Conservation (phyloP, 768 basidiomycete genomes). For the Serendipita sp. region DNA sequence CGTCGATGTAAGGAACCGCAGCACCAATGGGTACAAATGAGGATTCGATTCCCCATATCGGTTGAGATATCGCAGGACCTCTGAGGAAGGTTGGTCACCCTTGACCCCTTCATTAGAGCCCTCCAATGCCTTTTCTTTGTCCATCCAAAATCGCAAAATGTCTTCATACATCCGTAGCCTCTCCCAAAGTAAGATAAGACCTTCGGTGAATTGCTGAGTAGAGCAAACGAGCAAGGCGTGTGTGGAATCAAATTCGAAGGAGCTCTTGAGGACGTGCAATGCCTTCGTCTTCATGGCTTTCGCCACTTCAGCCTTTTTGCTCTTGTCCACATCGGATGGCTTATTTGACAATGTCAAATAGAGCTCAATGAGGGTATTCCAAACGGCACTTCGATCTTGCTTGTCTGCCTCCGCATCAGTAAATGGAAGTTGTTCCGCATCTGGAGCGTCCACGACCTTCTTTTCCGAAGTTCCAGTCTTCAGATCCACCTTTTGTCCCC, state of each 20-base stretch:
- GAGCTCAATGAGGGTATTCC: conserved; percentile 91
- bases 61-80: conserved; percentile 58
- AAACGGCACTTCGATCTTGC: conserved; percentile 66
- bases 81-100: conserved; percentile 22
- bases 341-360: conserved; percentile 49
- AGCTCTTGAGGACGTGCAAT: conserved; percentile 46
- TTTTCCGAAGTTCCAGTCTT: conserved; percentile 12
- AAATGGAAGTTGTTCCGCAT: conserved; percentile 13
- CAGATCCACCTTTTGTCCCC: conserved; percentile 52
- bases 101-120: conserved; percentile 20
- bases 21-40: conserved; percentile 70
- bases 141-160: conserved; percentile 86
- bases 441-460: conserved; percentile 9
- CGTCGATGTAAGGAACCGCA: conserved; percentile 78
- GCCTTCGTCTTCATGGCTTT: conserved; percentile 43
- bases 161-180: conserved; percentile 92
- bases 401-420: conserved; percentile 37
- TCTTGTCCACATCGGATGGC: conserved; percentile 9
- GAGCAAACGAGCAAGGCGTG: conserved; percentile 95
- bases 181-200: conserved; percentile 85
- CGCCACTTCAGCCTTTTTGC: conserved; percentile 10
- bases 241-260: conserved; percentile 63
- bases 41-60: conserved; percentile 58
- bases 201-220: conserved; percentile 60
- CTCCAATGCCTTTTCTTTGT: conserved; percentile 28